phyloP scores from a whole-genome alignment of 345 rosid species.

The Melaleuca quinquenervia region DNA sequence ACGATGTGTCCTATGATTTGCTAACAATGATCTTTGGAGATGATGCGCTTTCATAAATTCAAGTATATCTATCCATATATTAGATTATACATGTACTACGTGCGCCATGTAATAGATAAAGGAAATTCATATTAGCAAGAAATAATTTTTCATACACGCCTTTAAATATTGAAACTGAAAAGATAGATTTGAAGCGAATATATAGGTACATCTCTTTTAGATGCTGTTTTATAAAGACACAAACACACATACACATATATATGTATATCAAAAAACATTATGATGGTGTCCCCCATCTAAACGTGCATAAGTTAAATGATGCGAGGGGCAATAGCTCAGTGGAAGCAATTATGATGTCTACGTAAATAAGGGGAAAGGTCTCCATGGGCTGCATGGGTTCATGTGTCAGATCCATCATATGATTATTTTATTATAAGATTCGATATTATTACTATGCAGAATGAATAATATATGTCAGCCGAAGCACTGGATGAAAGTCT shows the following conservation, averaged over 20 bases:
- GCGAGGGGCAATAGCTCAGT: background rate
- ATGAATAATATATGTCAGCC: background rate
- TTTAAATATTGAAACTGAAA: no score
- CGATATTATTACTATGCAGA: background rate
- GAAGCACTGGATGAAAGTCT: background rate
- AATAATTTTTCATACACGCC: background rate
- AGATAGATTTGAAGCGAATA: background rate
- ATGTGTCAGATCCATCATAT: background rate
- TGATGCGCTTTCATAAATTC: background rate
- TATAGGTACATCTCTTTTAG: background rate
- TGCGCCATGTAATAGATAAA: background rate
- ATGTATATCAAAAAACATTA: no score
- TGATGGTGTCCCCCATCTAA: background rate
- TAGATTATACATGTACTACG: background rate
- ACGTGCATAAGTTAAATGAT: background rate
- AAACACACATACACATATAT: no score
- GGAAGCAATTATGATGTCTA: background rate
- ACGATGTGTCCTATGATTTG: background rate
- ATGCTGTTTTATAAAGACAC: background rate
- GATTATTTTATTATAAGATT: background rate
- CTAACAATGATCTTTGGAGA: background rate
- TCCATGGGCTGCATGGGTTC: background rate
- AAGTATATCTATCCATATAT: background rate
- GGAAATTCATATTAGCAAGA: background rate
- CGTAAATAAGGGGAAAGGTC: background rate